phyloP scores from a whole-genome alignment of 1,139 yeast genomes.

The Yamadazyma atmosphaerica region DNA sequence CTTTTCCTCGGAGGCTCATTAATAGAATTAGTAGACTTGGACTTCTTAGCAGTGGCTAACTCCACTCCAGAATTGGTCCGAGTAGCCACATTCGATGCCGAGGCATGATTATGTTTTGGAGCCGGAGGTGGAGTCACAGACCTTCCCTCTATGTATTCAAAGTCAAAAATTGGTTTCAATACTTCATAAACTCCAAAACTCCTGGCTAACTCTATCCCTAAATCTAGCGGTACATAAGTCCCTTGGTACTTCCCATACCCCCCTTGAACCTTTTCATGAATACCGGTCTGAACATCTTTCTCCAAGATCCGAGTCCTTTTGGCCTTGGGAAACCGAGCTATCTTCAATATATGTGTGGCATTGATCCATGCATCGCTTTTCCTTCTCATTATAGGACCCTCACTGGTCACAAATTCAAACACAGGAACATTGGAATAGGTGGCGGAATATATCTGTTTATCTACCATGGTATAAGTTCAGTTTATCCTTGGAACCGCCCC shows the following conservation, averaged over 20 bases:
- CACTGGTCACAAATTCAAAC: constrained; percentile 66
- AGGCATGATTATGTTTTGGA: constrained; percentile 79
- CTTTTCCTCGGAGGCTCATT: constrained; percentile 43
- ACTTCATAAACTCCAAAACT: constrained; percentile 71
- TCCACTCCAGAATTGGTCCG: constrained; percentile 22
- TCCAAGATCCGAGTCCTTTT: constrained; percentile 83
- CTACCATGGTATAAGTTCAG: constrained; percentile 24
- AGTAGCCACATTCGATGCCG: constrained; percentile 52
- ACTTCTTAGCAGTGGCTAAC: constrained; percentile 16
- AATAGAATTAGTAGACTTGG: constrained; percentile 23
- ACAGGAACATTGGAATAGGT: constrained; percentile 81
- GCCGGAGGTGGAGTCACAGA: constrained; percentile 76
- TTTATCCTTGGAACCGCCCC: too few species aligned
- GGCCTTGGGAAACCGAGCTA: constrained; percentile 86
- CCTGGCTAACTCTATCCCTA: constrained; percentile 65
- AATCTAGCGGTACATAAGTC: constrained; percentile 80
- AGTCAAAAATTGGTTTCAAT: constrained; percentile 69
- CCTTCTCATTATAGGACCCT: constrained; percentile 83
- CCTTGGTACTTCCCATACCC: constrained; percentile 96
- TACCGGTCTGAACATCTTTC: constrained; percentile 81
- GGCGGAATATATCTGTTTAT: constrained; percentile 66
- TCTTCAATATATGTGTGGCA: constrained; percentile 86
- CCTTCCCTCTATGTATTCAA: constrained; percentile 54
- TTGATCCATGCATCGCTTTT: constrained; percentile 79
- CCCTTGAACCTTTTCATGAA: constrained; percentile 91